These are phyloP conservation scores for Leccinum longicurvipes DNA, from an alignment of 768 basidiomycete species.

Conservation along the genomic window DNA sequence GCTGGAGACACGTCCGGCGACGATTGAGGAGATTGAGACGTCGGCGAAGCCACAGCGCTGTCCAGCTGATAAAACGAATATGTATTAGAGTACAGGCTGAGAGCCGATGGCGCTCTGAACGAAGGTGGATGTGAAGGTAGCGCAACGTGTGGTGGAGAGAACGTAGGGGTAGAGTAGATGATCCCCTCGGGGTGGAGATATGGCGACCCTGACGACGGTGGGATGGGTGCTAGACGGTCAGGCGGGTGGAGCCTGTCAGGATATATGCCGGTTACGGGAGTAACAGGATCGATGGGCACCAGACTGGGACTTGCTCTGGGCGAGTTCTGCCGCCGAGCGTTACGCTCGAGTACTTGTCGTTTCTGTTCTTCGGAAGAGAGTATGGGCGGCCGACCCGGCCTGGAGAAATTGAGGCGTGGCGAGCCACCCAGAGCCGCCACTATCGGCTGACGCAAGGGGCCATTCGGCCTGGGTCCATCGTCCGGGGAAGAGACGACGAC, in stretches of 20 bases:
- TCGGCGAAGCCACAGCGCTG: constrained; percentile 42
- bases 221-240: neutral
- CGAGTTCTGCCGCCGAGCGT: constrained; percentile 41
- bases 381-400: constrained; percentile 51
- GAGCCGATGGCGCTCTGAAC: constrained; percentile 36
- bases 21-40: constrained; percentile 19
- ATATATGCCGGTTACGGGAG: constrained; percentile 22
- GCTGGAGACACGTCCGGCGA: constrained; percentile 16
- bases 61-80: constrained; percentile 69
- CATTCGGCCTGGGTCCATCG: constrained; percentile 15
- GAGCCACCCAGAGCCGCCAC: constrained; percentile 23
- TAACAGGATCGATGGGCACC: constrained; percentile 11
- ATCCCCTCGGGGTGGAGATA: constrained; percentile 19
- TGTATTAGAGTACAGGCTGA: constrained; percentile 49
- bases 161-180: constrained; percentile 14
- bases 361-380: constrained; percentile 39
- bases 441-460: constrained; percentile 40
- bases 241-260: neutral
- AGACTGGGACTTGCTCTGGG: constrained; percentile 21
- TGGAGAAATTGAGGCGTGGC: constrained; percentile 57
- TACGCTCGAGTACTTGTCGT: constrained; percentile 54
- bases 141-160: constrained; percentile 3
- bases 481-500: constrained; percentile 53
- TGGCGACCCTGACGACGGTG: neutral
- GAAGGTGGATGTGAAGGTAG: constrained; percentile 36